Evolutionary conservation across 257 asterid species (phyloP), one percentile per base, ranked within the genome.

Genomic region (Salvia hispanica): DNA sequence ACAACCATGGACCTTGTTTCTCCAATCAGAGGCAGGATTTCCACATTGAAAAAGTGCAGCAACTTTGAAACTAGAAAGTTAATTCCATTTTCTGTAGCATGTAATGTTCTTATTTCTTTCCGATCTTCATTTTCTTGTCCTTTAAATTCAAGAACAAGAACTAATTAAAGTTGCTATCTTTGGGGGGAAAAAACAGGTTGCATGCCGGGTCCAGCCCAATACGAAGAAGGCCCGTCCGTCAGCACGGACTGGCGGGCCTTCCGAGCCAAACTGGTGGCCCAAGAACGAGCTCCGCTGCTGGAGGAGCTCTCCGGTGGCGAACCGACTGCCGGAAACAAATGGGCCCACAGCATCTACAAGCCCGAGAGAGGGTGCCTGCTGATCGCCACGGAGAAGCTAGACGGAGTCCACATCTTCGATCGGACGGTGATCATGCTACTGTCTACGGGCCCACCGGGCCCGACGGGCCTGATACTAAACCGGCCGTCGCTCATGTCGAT

Each of bases 401-500:
- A 92, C 16, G 97, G 97, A 3, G 96, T 86, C 75, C 96, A 88
- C 86, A 88, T 88, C 4, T 92, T 92, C 51, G 97, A 92, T 13
- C 74, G 88, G 11, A 82, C 96, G 0, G 97, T 92, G 50, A 75
- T 92, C 70, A 84, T 90, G 9, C 72, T 90, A 7, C 72, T 92
- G 1, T 85, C 96, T 13, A 74, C 82, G 10, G 88, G 95, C 53
- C 89, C 83, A 2, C 53, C 82, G 3, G 93, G 97, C 73, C 95
- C 92, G 44, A 83, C 76, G 0, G 96, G 97, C 45, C 60, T 88
- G 28, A 90, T 88, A 16, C 90, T 92, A 42, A 92, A 92, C 86
- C 46, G 97, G 74, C 96, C 98, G 11, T 90, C 96, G 0, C 86
- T 90, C 3, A 90, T 92, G 97, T 92, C 98, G 53, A 90, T 92